Percentiles rank a stretch among this genome's conserved stretches.
These are phyloP conservation scores for Alternaria gansuensis DNA, from an alignment of 2,329 filamentous ascomycete species.

Conservation along the genomic window DNA sequence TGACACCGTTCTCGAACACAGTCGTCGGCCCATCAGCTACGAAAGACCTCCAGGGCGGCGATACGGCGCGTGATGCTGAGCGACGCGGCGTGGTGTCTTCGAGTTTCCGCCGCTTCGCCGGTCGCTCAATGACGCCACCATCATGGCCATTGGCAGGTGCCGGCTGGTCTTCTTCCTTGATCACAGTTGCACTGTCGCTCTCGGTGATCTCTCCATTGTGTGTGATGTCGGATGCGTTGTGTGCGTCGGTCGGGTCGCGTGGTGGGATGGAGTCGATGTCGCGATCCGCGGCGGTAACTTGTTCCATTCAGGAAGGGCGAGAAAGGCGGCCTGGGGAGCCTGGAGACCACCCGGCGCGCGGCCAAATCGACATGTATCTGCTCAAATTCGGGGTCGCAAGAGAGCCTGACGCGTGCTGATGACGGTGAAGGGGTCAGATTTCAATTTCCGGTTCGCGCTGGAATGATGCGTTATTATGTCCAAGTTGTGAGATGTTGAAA, in stretches of 20 bases:
- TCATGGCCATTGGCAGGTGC: conserved; percentile 31
- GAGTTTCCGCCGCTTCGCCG: conserved; percentile 70
- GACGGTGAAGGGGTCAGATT: conserved; percentile 44
- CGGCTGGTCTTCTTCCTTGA: conserved; percentile 38
- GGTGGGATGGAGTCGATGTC: conserved; percentile 42
- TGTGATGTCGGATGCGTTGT: conserved; percentile 31
- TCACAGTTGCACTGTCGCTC: conserved; percentile 39
- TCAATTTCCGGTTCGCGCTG: conserved; percentile 36
- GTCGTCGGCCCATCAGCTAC: conserved; percentile 86
- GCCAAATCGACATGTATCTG: conserved; percentile 43
- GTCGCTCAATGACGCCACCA: conserved; percentile 41
- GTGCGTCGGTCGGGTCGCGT: conserved; percentile 33
- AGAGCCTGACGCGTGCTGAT: conserved; percentile 28
- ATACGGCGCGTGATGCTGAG: conserved; percentile 63
- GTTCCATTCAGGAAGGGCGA: conserved; percentile 45
- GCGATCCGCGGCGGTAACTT: conserved; percentile 43
- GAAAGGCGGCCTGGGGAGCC: conserved; percentile 40
- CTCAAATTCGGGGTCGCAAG: conserved; percentile 36
- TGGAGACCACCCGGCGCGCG: conserved; percentile 46
- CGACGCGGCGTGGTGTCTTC: conserved; percentile 49
- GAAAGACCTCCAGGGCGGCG: conserved; percentile 93
- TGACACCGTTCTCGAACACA: conserved; percentile 72
- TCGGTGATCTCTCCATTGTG: conserved; percentile 25
- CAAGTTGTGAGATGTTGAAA: conserved; percentile 32
- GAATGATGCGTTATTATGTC: conserved; percentile 45